Percentiles rank a stretch among this genome's conserved stretches.
Conservation (phyloP, 2,329 filamentous ascomycete species). For the Cytospora schulzeri region DNA sequence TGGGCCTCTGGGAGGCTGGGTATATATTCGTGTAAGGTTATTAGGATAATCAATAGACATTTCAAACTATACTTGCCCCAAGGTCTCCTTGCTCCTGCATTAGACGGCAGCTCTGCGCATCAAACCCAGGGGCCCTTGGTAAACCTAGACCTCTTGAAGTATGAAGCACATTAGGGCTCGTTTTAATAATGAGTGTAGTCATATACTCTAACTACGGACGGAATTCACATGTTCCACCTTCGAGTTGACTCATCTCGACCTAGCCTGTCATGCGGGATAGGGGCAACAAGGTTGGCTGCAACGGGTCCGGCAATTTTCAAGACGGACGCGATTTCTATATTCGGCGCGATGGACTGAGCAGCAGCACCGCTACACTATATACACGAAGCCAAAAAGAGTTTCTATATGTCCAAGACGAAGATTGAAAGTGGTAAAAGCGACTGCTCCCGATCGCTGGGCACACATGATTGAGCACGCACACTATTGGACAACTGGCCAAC, state of each 20-base stretch:
- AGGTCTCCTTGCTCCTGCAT: too few relatives aligned
- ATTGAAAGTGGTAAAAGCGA: not conserved
- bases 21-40: not conserved
- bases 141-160: too few relatives aligned
- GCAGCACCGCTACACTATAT: constrained; percentile 1
- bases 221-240: too few relatives aligned
- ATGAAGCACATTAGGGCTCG: too few relatives aligned
- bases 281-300: not conserved
- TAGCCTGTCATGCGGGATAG: not conserved
- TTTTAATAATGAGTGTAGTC: too few relatives aligned
- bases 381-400: not conserved
- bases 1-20: not conserved
- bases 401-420: not conserved
- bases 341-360: not conserved
- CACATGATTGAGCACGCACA: not conserved
- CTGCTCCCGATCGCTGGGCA: not conserved
- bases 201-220: too few relatives aligned
- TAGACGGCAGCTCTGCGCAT: too few relatives aligned
- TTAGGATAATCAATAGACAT: not conserved
- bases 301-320: not conserved
- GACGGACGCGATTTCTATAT: not conserved
- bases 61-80: not conserved
- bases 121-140: too few relatives aligned
- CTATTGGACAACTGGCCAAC: constrained; percentile 42
- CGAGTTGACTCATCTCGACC: not conserved